Base-by-base conservation (phyloP, 371 early-diverging fungal species). In the Mucor saturninus region DNA sequence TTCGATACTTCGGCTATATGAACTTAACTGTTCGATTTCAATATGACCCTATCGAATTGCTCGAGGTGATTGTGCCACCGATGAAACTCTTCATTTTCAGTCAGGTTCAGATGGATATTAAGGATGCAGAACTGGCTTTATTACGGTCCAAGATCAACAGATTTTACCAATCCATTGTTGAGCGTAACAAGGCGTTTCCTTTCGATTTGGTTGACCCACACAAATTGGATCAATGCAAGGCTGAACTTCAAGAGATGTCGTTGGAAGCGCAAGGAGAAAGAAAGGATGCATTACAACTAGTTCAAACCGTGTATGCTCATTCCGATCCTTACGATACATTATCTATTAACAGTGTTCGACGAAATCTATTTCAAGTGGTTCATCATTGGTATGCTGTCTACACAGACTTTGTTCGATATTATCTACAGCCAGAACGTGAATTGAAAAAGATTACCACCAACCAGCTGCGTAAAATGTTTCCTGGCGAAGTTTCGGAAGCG, bases 51-150 rank as follows among this genome's bases (percentile, higher is more conserved):
- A 91, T 97, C 30, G 86, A 83, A 21, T 66, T 96, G 6, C 84
- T 91, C 61, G 95, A 95, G 68, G 89, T 98, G 5, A 75, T 83
- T n/a, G 85, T 87, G 0, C 99, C 99, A 0, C 89, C 95, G 0
- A 91, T 91, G 82, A 83, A 84, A 32, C 80, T 93, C 2, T 83
- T 85, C 37, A 81, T 86, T 58, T 80, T 84, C 29, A 78, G 88
- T 14, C 84, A 89, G 63, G 81, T 81, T 1, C 82, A 83, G 14
- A 76, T 72, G 15, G 74, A 84, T 37, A 69, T 89, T 2, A 90
- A 90, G 56, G 86, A 89, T 48, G 74, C 73, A 7, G 92, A 93
- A 40, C 65, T 84, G 32, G 86, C 89, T 28, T 61, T 54, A 2
- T 69, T 92, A 9, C 81, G 86, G n/a, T 56, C 65, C 10, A 83